These are phyloP conservation scores for Gremmenia infestans DNA, from an alignment of 2,329 filamentous ascomycete species.

Conservation along the genomic window DNA sequence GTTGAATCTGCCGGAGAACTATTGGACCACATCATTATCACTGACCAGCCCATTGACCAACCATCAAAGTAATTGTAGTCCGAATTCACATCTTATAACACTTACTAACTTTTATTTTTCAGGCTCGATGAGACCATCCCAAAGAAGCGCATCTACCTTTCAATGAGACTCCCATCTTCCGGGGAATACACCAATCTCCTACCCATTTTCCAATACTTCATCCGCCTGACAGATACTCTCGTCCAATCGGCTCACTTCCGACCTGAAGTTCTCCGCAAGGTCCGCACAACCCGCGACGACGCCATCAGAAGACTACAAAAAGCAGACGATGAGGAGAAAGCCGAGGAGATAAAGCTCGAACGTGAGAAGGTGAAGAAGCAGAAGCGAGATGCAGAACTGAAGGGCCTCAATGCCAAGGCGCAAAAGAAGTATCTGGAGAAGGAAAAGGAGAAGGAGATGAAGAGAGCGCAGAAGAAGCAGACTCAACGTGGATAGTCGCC, in stretches of 20 bases:
- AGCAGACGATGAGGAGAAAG: slow-evolving; percentile 72
- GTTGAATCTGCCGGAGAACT: slow-evolving; percentile 72
- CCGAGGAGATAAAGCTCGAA: slow-evolving; percentile 68
- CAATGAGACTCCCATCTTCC: slow-evolving; percentile 62
- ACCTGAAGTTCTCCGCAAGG: slow-evolving; percentile 80
- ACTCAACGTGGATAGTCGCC: slow-evolving; percentile 33
- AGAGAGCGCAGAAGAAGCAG: slow-evolving; percentile 59
- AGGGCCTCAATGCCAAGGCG: slow-evolving; percentile 71
- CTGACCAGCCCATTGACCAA: slow-evolving; percentile 84
- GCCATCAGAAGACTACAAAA: slow-evolving; percentile 76
- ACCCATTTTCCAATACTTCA: slow-evolving; percentile 74
- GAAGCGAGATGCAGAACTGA: slow-evolving; percentile 80
- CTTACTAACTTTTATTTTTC: slow-evolving; percentile 10
- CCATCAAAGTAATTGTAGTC: slow-evolving; percentile 64
- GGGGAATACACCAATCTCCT: slow-evolving; percentile 60
- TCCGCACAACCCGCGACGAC: slow-evolving; percentile 74
- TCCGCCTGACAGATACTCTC: slow-evolving; percentile 80
- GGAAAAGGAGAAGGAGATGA: slow-evolving; percentile 69
- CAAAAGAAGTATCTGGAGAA: slow-evolving; percentile 82
- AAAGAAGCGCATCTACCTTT: slow-evolving; percentile 82
- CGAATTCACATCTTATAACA: neutral
- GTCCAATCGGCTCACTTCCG: slow-evolving; percentile 78
- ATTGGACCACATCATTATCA: slow-evolving; percentile 83
- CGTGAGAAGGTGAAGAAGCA: slow-evolving; percentile 76
- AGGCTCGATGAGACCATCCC: slow-evolving; percentile 80